Evolutionary conservation across 768 basidiomycete genomes (phyloP), one percentile per base, ranked within the genome.

Genomic region (Lyophyllum decastes): DNA sequence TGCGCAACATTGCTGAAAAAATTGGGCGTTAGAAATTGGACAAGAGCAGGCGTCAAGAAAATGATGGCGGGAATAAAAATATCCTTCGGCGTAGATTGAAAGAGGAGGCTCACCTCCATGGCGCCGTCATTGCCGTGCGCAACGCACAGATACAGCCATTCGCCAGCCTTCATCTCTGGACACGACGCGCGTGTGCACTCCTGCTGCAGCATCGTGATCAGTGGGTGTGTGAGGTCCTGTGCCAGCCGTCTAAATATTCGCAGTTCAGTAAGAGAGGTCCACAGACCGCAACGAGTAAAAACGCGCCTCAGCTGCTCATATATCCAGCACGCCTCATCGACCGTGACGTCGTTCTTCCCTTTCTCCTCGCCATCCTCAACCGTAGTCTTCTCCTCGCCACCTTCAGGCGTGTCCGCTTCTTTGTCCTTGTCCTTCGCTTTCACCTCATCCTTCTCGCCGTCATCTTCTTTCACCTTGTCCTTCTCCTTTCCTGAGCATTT

Each of bases 151-250:
- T 97, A 98, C 26, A 93, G 80, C 96, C 96, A 98, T 77, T 98
- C 94, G 54, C 92, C 93, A n/a, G 95, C 95, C 72, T 95, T 95
- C 96, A 99, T 99, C 74, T 96, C 89, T 1, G 95, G 93, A 78
- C 96, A 99, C 10, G 89, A 84, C 34, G 81, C 74, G 38, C 92
- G 85, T 12, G 88, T 92, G 69, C 95, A 98, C 70, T 93, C 92
- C 64, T 89, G 86, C 68, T 94, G 93, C 40, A 95, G 75, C 68
- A 85, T 87, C 1, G 89, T 91, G 46, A 95, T 90, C 41, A 94
- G 79, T 4, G 93, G 92, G 64, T 93, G 88, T 0, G 90, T 87
- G 30, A 95, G 78, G 70, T 95, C 94, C 71, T 92, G 90, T 6
- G 92, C 91, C 11, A 95, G 83, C 21, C 94, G 91, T 66, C 93